phyloP scores from a whole-genome alignment of 2,329 filamentous ascomycete species.

The Dactylellina cionopaga region DNA sequence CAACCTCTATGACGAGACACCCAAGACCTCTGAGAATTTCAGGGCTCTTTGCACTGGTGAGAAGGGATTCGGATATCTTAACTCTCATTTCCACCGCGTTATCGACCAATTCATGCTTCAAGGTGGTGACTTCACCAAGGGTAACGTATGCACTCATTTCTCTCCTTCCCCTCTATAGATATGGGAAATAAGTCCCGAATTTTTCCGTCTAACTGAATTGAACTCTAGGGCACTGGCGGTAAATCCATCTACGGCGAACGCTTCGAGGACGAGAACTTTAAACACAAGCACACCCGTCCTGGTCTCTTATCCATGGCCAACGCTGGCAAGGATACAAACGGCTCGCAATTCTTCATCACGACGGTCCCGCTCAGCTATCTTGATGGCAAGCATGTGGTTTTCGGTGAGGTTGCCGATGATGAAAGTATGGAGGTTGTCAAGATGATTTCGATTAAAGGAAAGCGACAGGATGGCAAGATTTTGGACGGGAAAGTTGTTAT shows the following conservation, averaged over 20 bases:
- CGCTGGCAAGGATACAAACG: slow-evolving; percentile 90
- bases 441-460: slow-evolving; percentile 52
- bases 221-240: slow-evolving; percentile 89
- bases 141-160: slow-evolving; percentile 73
- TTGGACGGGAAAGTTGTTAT: slow-evolving; percentile 38
- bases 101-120: slow-evolving; percentile 95
- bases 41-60: slow-evolving; percentile 80
- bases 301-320: slow-evolving; percentile 95
- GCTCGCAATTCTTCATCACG: slow-evolving; percentile 79
- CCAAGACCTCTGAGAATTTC: slow-evolving; percentile 88
- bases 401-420: slow-evolving; percentile 74
- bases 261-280: slow-evolving; percentile 94
- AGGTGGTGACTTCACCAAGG: slow-evolving; percentile 93
- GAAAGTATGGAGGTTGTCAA: slow-evolving; percentile 55
- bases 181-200: slow-evolving; percentile 23
- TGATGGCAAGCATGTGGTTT: slow-evolving; percentile 84
- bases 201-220: no score
- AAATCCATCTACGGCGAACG: slow-evolving; percentile 96
- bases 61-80: slow-evolving; percentile 83
- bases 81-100: slow-evolving; percentile 89
- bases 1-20: slow-evolving; percentile 83
- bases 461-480: slow-evolving; percentile 49
- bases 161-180: neutral
- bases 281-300: slow-evolving; percentile 75
- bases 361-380: slow-evolving; percentile 64